phyloP scores from a whole-genome alignment of 1,139 yeast species.

The Geotrichum fermentans region DNA sequence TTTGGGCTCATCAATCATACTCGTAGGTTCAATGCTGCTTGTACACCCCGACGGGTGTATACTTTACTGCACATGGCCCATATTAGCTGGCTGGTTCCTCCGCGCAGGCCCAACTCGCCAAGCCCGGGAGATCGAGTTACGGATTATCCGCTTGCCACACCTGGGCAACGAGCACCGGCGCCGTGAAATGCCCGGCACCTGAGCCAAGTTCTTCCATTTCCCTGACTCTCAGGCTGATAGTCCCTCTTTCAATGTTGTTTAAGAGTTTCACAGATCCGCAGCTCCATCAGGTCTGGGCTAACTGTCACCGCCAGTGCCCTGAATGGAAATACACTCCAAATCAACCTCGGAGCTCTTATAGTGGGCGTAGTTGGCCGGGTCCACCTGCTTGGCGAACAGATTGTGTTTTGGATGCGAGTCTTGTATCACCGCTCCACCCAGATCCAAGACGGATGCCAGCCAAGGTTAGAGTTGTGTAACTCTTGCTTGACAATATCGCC shows the following conservation, averaged over 20 bases:
- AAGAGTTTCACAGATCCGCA: constrained; percentile 39
- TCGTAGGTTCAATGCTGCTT: too few relatives aligned
- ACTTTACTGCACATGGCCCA: constrained; percentile 37
- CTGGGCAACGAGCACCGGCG: constrained; percentile 36
- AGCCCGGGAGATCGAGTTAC: constrained; percentile 39
- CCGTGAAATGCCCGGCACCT: constrained; percentile 41
- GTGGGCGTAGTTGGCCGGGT: constrained; percentile 36
- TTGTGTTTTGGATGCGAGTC: not conserved
- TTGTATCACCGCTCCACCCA: constrained; percentile 1
- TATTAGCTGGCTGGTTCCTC: constrained; percentile 36
- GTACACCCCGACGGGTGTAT: constrained; percentile 40
- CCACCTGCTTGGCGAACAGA: constrained; percentile 6
- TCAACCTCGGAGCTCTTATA: constrained; percentile 40
- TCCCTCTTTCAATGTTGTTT: constrained; percentile 38
- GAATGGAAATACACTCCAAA: constrained; percentile 42
- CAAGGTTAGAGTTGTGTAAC: too few relatives aligned
- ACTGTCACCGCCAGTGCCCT: constrained; percentile 53
- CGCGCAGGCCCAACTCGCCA: constrained; percentile 49
- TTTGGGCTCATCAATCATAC: too few relatives aligned
- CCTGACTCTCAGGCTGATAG: constrained; percentile 38
- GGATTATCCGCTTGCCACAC: constrained; percentile 23
- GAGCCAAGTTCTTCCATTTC: constrained; percentile 41
- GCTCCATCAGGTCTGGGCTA: constrained; percentile 42
- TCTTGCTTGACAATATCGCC: constrained; percentile 46
- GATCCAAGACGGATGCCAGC: not conserved